Conservation (phyloP, 345 rosid species). For the Rubroshorea leprosula region DNA sequence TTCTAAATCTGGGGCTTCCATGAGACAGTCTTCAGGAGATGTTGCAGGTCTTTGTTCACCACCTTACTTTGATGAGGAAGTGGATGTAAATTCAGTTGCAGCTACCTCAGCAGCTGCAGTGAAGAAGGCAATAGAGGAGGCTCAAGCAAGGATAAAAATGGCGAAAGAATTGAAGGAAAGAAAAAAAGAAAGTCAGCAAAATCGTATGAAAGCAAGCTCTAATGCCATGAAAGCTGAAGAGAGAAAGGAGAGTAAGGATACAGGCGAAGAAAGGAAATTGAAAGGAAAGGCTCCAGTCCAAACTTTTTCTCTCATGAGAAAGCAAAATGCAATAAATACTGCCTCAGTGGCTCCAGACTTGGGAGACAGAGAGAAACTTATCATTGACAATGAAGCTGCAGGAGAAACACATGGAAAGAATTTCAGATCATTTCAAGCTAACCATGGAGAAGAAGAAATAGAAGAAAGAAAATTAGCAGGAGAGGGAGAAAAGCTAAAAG, state of each 20-base stretch:
- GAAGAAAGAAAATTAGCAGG: constrained; percentile 27
- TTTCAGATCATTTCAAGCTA: constrained; percentile 21
- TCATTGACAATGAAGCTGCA: constrained; percentile 15
- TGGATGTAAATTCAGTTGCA: constrained; percentile 71
- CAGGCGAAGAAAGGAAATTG: constrained; percentile 28
- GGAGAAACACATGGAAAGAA: constrained; percentile 22
- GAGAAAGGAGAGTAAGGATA: constrained; percentile 27
- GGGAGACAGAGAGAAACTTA: constrained; percentile 17
- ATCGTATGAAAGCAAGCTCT: constrained; percentile 30
- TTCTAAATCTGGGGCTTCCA: constrained; percentile 28
- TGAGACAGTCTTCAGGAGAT: constrained; percentile 33
- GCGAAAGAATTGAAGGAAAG: constrained; percentile 78
- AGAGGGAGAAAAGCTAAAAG: constrained; percentile 28
- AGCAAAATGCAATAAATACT: constrained; percentile 15
- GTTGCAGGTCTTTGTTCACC: constrained; percentile 43
- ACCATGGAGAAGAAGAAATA: constrained; percentile 28
- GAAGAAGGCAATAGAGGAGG: constrained; percentile 81
- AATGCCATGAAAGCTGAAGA: constrained; percentile 26
- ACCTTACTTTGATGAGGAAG: constrained; percentile 54
- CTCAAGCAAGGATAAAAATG: constrained; percentile 60
- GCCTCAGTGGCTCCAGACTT: constrained; percentile 19
- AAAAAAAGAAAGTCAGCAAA: constrained; percentile 48
- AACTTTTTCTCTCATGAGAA: constrained; percentile 9
- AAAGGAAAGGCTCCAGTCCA: constrained; percentile 29
- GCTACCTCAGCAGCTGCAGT: constrained; percentile 88